Evolutionary conservation across 129 eudicot genomes (phyloP), one percentile per base, ranked within the genome.

Genomic region (Daucus carota): DNA sequence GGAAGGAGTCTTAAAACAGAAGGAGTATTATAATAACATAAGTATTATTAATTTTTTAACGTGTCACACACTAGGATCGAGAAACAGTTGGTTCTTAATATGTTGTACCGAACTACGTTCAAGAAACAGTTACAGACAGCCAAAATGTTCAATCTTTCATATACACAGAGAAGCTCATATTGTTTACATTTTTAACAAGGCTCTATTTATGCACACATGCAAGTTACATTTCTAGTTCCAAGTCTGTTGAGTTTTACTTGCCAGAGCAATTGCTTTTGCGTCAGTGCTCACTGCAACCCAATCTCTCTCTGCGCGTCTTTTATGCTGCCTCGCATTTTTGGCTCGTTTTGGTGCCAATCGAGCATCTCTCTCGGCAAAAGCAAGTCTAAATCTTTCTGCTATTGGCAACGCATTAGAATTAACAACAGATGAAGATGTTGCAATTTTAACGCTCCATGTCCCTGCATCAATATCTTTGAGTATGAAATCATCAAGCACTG

Each of bases 331-430:
- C 70, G 90, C 96, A 65, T 94, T 94, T 77, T 94, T 94, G 22
- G 98, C 98, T 16, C 98, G 92, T 81, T 94, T 94, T 38, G 98
- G 97, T 0, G 98, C 98, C 73, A 91, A 73, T 75, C 96, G 80
- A 9, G 90, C 89, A 82, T 94, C 98, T 86, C 98, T 89, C 83
- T 91, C 98, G 24, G 83, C 76, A 86, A 91, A 94, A 22, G 98
- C 98, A 79, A 91, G 92, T 82, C 97, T 84, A 78, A 94, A 94
- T 79, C 87, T 87, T 73, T 91, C 98, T 17, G 98, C 98, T 29
- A 91, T 80, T 24, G 98, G 87, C 72, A 94, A 78, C 46, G 89
- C 98, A 31, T 46, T 54, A 18, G 89, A 59, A 76, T 68, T 66
- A 62, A 81, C 74, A 59, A 50, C 75, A 11, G 89, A 76, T 28